Percentiles rank a stretch among this genome's conserved stretches.
Evolutionary conservation across 108 stramenopile genomes (phyloP).

Genomic region (Cyclotella atomus): DNA sequence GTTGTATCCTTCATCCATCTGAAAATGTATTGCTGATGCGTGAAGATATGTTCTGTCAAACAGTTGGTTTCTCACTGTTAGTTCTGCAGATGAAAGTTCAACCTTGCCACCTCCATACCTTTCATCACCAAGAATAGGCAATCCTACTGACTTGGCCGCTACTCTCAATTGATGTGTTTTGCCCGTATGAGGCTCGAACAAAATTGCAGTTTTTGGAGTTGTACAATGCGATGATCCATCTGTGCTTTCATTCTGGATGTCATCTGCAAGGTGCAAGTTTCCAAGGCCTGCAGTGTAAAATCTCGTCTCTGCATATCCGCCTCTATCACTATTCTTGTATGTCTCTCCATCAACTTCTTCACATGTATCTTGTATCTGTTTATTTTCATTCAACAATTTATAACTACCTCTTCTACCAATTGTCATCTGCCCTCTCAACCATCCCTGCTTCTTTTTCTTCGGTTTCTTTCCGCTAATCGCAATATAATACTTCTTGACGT

Average conservation of each 20-base stretch:
- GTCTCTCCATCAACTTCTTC: not conserved
- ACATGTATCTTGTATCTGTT: not conserved
- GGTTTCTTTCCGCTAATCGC: conserved; percentile 75
- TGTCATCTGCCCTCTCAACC: conserved; percentile 74
- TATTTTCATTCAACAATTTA: conserved; percentile 54
- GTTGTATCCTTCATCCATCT: conserved; percentile 31
- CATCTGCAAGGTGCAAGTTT: conserved; percentile 9
- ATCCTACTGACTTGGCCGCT: conserved; percentile 76
- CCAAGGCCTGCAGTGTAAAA: conserved; percentile 72
- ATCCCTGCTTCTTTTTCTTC: conserved; percentile 78
- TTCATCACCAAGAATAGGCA: conserved; percentile 77
- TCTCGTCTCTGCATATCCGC: conserved; percentile 66
- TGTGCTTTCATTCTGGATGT: not conserved
- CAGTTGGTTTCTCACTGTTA: not conserved
- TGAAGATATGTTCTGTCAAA: conserved; percentile 61
- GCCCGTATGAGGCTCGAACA: conserved; percentile 82
- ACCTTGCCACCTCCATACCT: conserved; percentile 61
- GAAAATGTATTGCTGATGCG: conserved; percentile 44
- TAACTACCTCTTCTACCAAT: conserved; percentile 74
- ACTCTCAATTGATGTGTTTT: conserved; percentile 87
- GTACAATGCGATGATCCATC: not conserved
- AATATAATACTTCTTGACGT: conserved; percentile 61
- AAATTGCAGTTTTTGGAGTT: conserved; percentile 57
- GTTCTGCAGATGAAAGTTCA: not conserved
- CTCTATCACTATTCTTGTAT: conserved; percentile 14